Conservation (phyloP, 2,329 filamentous ascomycete genomes). For the Colletotrichum australisinense region DNA sequence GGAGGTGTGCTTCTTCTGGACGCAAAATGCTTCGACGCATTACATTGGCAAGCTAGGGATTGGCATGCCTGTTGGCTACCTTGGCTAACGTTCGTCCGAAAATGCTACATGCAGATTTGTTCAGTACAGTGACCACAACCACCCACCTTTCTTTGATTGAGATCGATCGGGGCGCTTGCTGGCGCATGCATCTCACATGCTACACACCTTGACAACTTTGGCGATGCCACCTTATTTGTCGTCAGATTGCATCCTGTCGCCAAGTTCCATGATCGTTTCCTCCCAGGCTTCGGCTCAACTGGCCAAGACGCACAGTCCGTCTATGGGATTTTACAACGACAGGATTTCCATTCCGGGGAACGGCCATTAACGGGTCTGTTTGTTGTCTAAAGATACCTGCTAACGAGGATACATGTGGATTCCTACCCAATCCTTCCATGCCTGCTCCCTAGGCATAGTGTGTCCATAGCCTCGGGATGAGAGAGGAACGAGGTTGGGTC, state of each 20-base stretch:
- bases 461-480: slow-evolving; percentile 24
- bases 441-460: not conserved
- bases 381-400: not conserved
- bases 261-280: not conserved
- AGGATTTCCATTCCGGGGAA: not conserved
- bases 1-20: not conserved
- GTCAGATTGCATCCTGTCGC: not conserved
- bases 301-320: not conserved
- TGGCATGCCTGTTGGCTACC: not conserved
- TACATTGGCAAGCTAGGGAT: not conserved
- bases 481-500: not conserved
- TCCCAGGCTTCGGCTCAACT: not conserved
- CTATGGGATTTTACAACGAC: not conserved
- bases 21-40: not conserved
- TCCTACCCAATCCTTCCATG: not conserved
- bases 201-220: not conserved
- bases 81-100: not conserved
- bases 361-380: not conserved
- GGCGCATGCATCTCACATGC: not conserved
- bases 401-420: not conserved
- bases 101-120: not conserved
- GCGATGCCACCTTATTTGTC: not conserved
- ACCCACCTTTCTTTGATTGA: not conserved
- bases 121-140: not conserved
- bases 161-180: not conserved